Percentiles rank a stretch among this genome's conserved stretches.
Evolutionary conservation across 805 yeast species (phyloP).

Genomic region (Metschnikowia vanudenii): DNA sequence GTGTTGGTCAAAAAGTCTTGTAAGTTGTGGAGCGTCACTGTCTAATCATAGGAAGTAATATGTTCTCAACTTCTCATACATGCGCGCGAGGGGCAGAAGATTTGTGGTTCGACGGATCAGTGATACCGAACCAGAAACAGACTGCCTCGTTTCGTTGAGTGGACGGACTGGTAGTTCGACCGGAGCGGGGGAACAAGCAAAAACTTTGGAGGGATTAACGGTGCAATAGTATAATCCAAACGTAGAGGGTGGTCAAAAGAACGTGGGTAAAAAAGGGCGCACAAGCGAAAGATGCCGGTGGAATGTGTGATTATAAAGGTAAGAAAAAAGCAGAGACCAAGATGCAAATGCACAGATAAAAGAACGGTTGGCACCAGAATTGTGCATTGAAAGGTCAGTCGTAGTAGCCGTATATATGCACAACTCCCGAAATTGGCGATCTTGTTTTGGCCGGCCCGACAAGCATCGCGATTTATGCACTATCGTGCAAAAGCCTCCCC

Average conservation of each 20-base stretch:
- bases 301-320: constrained; percentile 1
- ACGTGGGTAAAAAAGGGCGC: background rate
- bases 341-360: constrained; percentile 2
- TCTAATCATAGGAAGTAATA: background rate
- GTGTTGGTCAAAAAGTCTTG: background rate
- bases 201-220: no score
- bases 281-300: background rate
- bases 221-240: no score
- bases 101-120: background rate
- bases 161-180: background rate
- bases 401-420: constrained; percentile 3
- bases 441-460: constrained; percentile 1
- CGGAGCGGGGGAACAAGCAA: background rate
- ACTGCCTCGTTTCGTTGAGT: constrained; percentile 4
- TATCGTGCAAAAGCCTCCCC: background rate
- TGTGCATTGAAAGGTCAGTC: constrained; percentile 5
- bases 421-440: constrained; percentile 2
- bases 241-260: background rate
- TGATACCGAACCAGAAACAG: background rate
- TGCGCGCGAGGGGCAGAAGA: background rate
- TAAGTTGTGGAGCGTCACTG: background rate
- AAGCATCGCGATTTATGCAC: constrained; percentile 1
- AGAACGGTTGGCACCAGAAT: constrained; percentile 4
- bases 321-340: background rate
- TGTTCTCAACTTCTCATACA: background rate